Base-by-base conservation (phyloP, 768 basidiomycete species). In the Tricholoma hemisulphureum region DNA sequence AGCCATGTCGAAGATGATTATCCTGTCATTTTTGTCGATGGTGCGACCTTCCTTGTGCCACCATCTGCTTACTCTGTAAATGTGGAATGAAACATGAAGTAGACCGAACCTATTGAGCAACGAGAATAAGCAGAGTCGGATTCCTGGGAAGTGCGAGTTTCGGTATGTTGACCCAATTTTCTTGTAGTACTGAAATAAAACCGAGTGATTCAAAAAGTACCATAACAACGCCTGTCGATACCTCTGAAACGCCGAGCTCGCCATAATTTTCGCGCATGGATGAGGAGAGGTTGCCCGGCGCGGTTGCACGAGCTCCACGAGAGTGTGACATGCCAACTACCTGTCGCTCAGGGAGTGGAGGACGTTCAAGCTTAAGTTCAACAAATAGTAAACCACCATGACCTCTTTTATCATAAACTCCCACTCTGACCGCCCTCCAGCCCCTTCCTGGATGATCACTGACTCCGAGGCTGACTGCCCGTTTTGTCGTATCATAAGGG, bases 401-500 rank as follows among this genome's bases (percentile, higher is more conserved):
- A 89, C 88, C 57, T 88, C 87, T 31, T 88, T 87, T 73, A 83
- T 90, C 18, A 88, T 90, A 67, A 76, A 85, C 56, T 77, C 81
- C 20, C 87, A 88, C 64, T 74, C 80, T 35, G 67, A 73, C 56
- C 80, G 86, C 8, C 65, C 72, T 13, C 58, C 75, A 34, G 75
- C 80, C 16, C 58, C 69, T n/a, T 70, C 76, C n/a, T 87, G 85
- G 87, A 68, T 73, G 53, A 29, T 28, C 31, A 35, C 23, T 14
- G 75, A 81, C 57, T 60, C 75, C 4, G 61, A 65, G 9, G 53
- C 58, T 20, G 71, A 76, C 23, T 91, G 88, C 63, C 65, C 80
- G 6, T 89, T 89, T 70, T 91, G 89, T 67, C 77, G 79, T 37
- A 88, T 91, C 56, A 74, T 89, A n/a, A 65, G 67, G 26, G 72